Conservation (phyloP, 2,329 filamentous ascomycete species). For the Diaporthe vexans region DNA sequence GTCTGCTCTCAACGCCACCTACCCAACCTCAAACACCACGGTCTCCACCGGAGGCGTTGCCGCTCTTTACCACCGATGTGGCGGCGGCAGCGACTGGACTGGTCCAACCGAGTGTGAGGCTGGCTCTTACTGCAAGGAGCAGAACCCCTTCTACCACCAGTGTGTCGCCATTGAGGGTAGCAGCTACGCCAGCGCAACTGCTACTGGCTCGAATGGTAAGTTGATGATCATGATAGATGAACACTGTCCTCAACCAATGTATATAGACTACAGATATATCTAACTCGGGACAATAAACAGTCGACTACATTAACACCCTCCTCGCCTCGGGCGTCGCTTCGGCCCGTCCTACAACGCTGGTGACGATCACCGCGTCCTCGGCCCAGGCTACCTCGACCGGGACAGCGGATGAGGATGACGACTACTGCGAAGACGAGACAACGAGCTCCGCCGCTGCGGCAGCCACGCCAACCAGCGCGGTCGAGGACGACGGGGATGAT, state of each 20-base stretch:
- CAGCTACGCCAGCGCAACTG: neutral
- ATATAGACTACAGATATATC: no score
- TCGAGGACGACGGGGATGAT: neutral
- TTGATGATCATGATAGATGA: neutral
- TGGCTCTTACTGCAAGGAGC: constrained; percentile 12
- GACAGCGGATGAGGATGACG: neutral
- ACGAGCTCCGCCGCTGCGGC: no score
- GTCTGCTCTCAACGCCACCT: constrained; percentile 24
- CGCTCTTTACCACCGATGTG: constrained; percentile 1
- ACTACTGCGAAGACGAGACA: neutral
- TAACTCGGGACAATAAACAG: neutral
- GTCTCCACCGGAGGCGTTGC: constrained; percentile 10
- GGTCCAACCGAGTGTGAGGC: constrained; percentile 2
- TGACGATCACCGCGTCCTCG: constrained; percentile 16
- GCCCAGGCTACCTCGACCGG: neutral
- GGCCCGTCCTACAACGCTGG: constrained; percentile 6
- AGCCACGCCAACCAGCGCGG: neutral
- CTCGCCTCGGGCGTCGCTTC: neutral
- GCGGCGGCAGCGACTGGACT: constrained; percentile 18
- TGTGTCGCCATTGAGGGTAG: neutral
- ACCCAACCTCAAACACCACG: constrained; percentile 5
- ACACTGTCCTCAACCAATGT: neutral
- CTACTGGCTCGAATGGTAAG: constrained; percentile 16
- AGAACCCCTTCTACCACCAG: constrained; percentile 9
- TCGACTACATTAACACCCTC: constrained; percentile 18